Base-by-base conservation (phyloP, 148 eudicot genomes). In the Fallopia convolvulus region DNA sequence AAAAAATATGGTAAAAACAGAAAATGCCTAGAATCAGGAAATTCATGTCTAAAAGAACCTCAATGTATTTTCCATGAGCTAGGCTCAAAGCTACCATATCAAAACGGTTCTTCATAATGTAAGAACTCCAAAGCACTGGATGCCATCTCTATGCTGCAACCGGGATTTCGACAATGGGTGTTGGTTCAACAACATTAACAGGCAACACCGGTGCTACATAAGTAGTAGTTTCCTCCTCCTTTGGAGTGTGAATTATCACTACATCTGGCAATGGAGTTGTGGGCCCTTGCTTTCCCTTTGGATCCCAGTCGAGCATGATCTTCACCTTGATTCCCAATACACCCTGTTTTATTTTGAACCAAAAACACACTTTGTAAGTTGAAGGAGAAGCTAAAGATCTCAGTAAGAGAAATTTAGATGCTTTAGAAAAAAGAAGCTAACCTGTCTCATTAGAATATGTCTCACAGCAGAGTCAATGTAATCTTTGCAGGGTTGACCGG, bases 401-500 rank as follows among this genome's bases (percentile, higher is more conserved):
- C n/a, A 4, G 14, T 1, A 10, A 23, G 10, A 20, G 6, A 26
- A 13, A 18, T 18, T 15, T 39, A 3, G 6, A 32, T 6, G 18
- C 14, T 65, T 39, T 26, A 13, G 8, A 6, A 8, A 8, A 9
- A 58, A 47, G n/a, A 76, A 21, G 20, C 66, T 39, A 68, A 88
- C 97, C 94, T 92, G 94, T 89, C 94, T 80, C 36, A 92, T 87
- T 3, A 92, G 90, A 49, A 92, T 90, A 13, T 90, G 94, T 78
- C 94, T 77, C 11, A 89, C 91, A 11, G 97, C 97, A 6, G 97
- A 78, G 81, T 92, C 97, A 8, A 92, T 92, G 85, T 92, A 92
- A 77, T 92, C 97, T 12, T 88, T 88, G 39, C 89, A 91, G 0
- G 97, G 94, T 55, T 92, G 97, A 77, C 94, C 97, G 74, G 97